Evolutionary conservation across 169 alveolate genomes (phyloP).

Genomic region (Plasmodium knowlesi): DNA sequence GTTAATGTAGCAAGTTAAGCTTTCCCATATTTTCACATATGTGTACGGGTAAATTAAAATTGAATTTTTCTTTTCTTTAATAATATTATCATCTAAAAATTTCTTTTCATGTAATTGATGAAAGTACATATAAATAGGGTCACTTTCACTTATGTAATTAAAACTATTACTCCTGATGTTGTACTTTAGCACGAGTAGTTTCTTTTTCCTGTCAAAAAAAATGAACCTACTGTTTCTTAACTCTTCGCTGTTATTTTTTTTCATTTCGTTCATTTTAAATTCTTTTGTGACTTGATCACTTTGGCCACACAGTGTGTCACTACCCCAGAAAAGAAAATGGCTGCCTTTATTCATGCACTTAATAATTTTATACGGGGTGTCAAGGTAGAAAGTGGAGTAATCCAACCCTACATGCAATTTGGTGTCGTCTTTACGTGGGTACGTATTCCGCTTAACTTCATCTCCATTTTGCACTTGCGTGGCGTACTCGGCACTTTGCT

Average conservation of each 20-base stretch:
- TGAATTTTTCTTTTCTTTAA: conserved; percentile 41
- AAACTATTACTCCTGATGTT: conserved; percentile 33
- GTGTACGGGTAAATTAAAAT: conserved; percentile 66
- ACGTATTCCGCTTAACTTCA: not conserved
- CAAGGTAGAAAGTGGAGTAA: conserved; percentile 39
- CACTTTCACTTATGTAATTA: conserved; percentile 35
- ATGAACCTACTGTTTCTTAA: conserved; percentile 70
- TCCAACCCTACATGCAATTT: conserved; percentile 62
- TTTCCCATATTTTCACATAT: conserved; percentile 70
- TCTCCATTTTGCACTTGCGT: not conserved
- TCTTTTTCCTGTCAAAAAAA: conserved; percentile 62
- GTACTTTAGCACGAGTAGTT: conserved; percentile 66
- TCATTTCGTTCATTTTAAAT: conserved; percentile 74
- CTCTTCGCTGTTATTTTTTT: conserved; percentile 73
- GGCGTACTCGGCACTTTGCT: not conserved
- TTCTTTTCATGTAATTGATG: conserved; percentile 42
- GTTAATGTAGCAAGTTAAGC: conserved; percentile 69
- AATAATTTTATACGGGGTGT: conserved; percentile 44
- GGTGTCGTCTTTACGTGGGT: not conserved
- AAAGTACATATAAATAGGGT: conserved; percentile 58
- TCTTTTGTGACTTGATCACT: conserved; percentile 38
- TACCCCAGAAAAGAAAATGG: conserved; percentile 68
- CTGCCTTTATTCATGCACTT: conserved; percentile 68
- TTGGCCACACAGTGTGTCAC: conserved; percentile 11
- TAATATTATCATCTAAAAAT: conserved; percentile 39